Evolutionary conservation across 768 basidiomycete species (phyloP).

Genomic region (Melanogaster broomeanus): DNA sequence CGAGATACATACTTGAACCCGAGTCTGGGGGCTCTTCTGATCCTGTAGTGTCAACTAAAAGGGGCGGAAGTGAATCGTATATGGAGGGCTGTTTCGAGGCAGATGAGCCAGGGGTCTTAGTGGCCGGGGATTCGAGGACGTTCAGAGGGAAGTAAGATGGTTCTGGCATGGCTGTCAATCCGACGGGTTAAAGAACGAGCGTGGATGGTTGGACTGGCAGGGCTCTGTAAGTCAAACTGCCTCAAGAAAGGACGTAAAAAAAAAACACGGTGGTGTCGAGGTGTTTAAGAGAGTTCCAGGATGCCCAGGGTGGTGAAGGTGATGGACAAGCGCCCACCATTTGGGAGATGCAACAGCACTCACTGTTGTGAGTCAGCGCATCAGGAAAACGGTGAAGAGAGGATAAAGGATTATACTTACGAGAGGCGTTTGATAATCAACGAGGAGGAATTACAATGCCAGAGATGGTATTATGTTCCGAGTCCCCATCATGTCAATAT

Average conservation of each 20-base stretch:
- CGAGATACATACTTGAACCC: slow-evolving; percentile 3
- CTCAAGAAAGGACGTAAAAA: background rate
- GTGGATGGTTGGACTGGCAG: slow-evolving; percentile 10
- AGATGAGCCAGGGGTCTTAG: background rate
- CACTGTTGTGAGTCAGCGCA: too few species aligned
- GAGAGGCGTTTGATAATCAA: too few species aligned
- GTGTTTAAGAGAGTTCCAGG: too few species aligned
- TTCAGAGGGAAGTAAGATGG: slow-evolving; percentile 24
- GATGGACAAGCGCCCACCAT: too few species aligned
- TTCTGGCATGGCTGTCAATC: slow-evolving; percentile 11
- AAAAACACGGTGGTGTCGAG: too few species aligned
- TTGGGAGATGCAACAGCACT: too few species aligned
- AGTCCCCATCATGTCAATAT: too few species aligned
- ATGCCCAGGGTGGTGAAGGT: too few species aligned
- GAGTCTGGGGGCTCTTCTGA: background rate
- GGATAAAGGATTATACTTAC: too few species aligned
- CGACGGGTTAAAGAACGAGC: slow-evolving; percentile 9
- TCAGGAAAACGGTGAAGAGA: too few species aligned
- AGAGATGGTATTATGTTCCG: too few species aligned
- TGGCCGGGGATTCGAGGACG: slow-evolving; percentile 1
- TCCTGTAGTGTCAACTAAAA: background rate
- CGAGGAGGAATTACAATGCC: too few species aligned
- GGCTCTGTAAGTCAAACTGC: background rate
- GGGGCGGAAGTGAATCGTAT: background rate
- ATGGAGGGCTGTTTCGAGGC: background rate